Evolutionary conservation across 129 eudicot species (phyloP).

Genomic region (Rutidosis leptorrhynchoides): DNA sequence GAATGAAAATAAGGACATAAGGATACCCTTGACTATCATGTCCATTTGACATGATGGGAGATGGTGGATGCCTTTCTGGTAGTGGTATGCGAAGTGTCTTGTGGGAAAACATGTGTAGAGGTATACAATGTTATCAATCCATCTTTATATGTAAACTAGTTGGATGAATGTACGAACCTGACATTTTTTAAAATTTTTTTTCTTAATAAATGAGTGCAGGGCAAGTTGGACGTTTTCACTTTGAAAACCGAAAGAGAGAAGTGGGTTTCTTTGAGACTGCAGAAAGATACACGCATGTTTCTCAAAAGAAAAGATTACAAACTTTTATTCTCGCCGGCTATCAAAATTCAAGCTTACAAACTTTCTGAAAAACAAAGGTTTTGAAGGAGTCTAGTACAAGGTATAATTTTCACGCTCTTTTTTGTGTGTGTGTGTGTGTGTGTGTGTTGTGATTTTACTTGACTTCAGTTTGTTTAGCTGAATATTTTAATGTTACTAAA

Average conservation of each 20-base stretch:
- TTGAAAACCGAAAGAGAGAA: constrained; percentile 52
- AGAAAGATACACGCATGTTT: constrained; percentile 58
- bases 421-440: too few relatives aligned
- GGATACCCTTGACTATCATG: constrained; percentile 48
- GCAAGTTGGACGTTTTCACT: constrained; percentile 52
- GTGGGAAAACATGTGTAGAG: constrained; percentile 93
- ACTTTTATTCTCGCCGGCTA: constrained; percentile 42
- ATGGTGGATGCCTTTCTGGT: constrained; percentile 93
- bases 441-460: too few relatives aligned
- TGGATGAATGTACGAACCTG: constrained; percentile 1
- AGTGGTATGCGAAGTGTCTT: constrained; percentile 83
- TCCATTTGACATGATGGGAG: constrained; percentile 64
- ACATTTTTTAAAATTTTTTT: background rate
- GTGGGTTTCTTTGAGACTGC: constrained; percentile 66
- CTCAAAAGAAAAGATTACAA: constrained; percentile 55
- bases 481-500: too few relatives aligned
- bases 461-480: too few relatives aligned
- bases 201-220: constrained; percentile 41
- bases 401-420: too few relatives aligned
- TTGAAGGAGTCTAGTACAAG: too few relatives aligned
- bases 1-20: too few relatives aligned
- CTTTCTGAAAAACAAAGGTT: too few relatives aligned
- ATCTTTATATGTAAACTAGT: constrained; percentile 9
- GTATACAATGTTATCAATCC: constrained; percentile 27
- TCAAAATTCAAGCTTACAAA: constrained; percentile 51